Evolutionary conservation across 257 asterid genomes (phyloP).

Genomic region (Nicotiana knightiana): DNA sequence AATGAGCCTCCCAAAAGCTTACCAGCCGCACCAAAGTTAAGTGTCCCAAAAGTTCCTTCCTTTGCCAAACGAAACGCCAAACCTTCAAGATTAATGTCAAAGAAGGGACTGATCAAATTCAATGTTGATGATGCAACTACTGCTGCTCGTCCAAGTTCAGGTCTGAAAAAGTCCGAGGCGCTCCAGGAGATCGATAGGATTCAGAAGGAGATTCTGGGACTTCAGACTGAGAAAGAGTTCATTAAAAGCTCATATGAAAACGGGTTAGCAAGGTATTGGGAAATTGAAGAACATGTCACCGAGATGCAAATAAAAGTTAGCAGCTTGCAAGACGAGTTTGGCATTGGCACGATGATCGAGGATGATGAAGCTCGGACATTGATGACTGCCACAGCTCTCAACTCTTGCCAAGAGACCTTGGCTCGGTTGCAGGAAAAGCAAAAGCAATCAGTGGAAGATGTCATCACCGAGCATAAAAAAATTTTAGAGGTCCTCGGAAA

Average conservation of each 20-base stretch:
- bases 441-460: constrained; percentile 22
- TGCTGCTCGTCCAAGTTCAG: constrained; percentile 20
- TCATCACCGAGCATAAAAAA: constrained; percentile 22
- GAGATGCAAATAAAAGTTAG: constrained; percentile 35
- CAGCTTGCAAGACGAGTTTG: constrained; percentile 46
- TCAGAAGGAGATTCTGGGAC: constrained; percentile 40
- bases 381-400: constrained; percentile 38
- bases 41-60: constrained; percentile 18
- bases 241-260: constrained; percentile 33
- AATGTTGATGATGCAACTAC: constrained; percentile 10
- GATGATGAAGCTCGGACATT: constrained; percentile 41
- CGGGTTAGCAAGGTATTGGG: constrained; percentile 33
- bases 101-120: constrained; percentile 26
- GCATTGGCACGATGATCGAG: constrained; percentile 35
- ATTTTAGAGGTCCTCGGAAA: constrained; percentile 26
- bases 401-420: constrained; percentile 40
- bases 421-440: constrained; percentile 24
- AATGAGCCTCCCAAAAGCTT: constrained; percentile 4
- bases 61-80: constrained; percentile 13
- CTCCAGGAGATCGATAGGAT: constrained; percentile 31
- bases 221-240: constrained; percentile 44
- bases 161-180: constrained; percentile 34
- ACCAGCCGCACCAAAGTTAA: constrained; percentile 27
- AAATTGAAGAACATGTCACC: constrained; percentile 30
- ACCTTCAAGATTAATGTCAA: constrained; percentile 40